Conservation (phyloP, 495 filamentous ascomycete species). For the Letharia lupina region DNA sequence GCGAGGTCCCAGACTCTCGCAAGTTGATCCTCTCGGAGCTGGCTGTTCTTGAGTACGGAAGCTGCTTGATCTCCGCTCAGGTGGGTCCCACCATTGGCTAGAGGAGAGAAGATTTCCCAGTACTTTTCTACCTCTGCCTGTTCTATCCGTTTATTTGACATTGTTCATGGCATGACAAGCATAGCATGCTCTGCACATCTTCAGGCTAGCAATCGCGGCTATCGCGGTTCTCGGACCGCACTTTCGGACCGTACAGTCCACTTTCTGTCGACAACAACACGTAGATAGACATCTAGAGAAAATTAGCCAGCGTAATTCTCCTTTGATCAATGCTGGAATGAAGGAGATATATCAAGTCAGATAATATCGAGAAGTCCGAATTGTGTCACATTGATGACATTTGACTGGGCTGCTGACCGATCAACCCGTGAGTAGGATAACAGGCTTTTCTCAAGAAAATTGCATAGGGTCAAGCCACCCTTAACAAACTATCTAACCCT, state of each 20-base stretch:
- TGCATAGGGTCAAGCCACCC: not conserved
- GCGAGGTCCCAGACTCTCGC: conserved; percentile 96
- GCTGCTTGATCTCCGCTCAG: conserved; percentile 88
- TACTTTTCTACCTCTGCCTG: conserved; percentile 95
- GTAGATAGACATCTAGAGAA: not conserved
- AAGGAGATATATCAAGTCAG: too few relatives aligned
- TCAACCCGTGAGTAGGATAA: not conserved
- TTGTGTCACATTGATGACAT: not conserved
- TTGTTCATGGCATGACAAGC: conserved; percentile 31
- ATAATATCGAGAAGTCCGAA: too few relatives aligned
- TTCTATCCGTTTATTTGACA: conserved; percentile 77
- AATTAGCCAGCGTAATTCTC: not conserved
- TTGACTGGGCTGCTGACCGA: not conserved
- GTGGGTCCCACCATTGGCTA: conserved; percentile 69
- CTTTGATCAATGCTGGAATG: not conserved
- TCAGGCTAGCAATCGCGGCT: not conserved
- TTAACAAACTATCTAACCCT: not conserved
- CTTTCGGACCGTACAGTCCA: not conserved
- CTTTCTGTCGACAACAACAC: not conserved
- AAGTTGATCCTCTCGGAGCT: conserved; percentile 85
- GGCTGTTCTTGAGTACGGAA: conserved; percentile 90
- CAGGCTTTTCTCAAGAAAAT: not conserved
- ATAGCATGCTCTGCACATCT: not conserved
- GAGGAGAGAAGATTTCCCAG: conserved; percentile 95
- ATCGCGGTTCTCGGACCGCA: not conserved